These are phyloP conservation scores for Auriscalpium microsporum DNA, from an alignment of 768 basidiomycete species.

Conservation along the genomic window DNA sequence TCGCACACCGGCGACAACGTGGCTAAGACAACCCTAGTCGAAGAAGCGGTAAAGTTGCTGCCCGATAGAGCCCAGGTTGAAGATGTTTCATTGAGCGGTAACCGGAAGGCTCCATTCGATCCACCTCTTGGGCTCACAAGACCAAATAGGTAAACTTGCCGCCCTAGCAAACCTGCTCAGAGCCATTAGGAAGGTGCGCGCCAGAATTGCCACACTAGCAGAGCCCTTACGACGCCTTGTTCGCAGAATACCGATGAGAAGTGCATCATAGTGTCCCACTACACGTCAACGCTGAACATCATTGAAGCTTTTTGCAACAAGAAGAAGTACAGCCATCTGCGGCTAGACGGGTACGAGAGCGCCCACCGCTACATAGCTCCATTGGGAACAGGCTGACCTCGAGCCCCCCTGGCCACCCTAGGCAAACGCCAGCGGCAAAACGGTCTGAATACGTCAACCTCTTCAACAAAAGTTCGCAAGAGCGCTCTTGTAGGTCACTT, in stretches of 20 bases:
- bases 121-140: background rate
- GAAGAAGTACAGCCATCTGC: slow-evolving; percentile 66
- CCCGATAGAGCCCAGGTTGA: slow-evolving; percentile 53
- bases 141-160: slow-evolving; percentile 59
- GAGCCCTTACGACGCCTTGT: slow-evolving; percentile 1
- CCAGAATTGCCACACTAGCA: background rate
- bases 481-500: slow-evolving; percentile 52
- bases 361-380: background rate
- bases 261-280: slow-evolving; percentile 94
- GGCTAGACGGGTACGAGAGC: slow-evolving; percentile 70
- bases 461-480: slow-evolving; percentile 76
- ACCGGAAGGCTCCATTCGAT: background rate
- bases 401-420: slow-evolving; percentile 20
- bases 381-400: background rate
- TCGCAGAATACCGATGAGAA: slow-evolving; percentile 78
- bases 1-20: slow-evolving; percentile 25
- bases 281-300: slow-evolving; percentile 88
- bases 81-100: slow-evolving; percentile 78
- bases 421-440: slow-evolving; percentile 68
- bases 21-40: slow-evolving; percentile 40
- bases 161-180: slow-evolving; percentile 59
- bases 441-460: slow-evolving; percentile 80
- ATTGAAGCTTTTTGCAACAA: slow-evolving; percentile 80
- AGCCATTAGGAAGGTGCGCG: slow-evolving; percentile 45
- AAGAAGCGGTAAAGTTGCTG: slow-evolving; percentile 53